phyloP scores from a whole-genome alignment of 352 stramenopile genomes.

The Pythium rhizo-oryzae region DNA sequence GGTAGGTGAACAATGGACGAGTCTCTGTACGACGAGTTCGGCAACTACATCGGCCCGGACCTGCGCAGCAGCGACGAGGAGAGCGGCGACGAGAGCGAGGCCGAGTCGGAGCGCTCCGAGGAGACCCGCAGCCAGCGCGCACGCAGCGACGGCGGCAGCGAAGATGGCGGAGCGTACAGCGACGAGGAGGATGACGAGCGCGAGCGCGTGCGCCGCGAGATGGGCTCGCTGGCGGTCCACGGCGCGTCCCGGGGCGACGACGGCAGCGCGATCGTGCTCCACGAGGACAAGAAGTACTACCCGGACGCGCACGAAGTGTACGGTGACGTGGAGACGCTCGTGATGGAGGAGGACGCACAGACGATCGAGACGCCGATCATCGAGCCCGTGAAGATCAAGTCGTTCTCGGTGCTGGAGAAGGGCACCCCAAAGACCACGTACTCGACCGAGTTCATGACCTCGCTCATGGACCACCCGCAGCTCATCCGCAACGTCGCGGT shows the following conservation, averaged over 20 bases:
- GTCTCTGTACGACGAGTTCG: constrained; percentile 99
- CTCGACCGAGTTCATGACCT: constrained; percentile 88
- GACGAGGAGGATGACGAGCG: constrained; percentile 41
- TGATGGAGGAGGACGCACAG: constrained; percentile 99
- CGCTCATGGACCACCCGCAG: constrained; percentile 88
- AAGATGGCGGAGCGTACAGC: constrained; percentile 19
- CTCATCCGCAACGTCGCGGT: constrained; percentile 95
- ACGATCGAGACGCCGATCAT: constrained; percentile 98
- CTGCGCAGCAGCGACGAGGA: constrained; percentile 86
- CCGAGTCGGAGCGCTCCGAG: constrained; percentile 46
- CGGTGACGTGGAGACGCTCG: constrained; percentile 95
- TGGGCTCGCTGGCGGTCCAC: constrained; percentile 55
- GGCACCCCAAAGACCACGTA: constrained; percentile 86
- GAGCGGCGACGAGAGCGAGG: constrained; percentile 16
- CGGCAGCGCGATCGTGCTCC: constrained; percentile 95
- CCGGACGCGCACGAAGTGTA: constrained; percentile 97
- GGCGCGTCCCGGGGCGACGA: constrained; percentile 45
- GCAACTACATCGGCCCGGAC: constrained; percentile 99
- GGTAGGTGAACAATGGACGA: constrained; percentile 85
- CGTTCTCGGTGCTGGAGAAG: constrained; percentile 91
- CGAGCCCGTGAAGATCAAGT: constrained; percentile 94
- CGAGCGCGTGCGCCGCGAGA: constrained; percentile 28
- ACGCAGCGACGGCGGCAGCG: constrained; percentile 35
- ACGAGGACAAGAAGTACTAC: constrained; percentile 99
- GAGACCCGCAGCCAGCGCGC: constrained; percentile 10